These are phyloP conservation scores for Leishmania mexicana DNA, from an alignment of 208 protist species.

Conservation along the genomic window DNA sequence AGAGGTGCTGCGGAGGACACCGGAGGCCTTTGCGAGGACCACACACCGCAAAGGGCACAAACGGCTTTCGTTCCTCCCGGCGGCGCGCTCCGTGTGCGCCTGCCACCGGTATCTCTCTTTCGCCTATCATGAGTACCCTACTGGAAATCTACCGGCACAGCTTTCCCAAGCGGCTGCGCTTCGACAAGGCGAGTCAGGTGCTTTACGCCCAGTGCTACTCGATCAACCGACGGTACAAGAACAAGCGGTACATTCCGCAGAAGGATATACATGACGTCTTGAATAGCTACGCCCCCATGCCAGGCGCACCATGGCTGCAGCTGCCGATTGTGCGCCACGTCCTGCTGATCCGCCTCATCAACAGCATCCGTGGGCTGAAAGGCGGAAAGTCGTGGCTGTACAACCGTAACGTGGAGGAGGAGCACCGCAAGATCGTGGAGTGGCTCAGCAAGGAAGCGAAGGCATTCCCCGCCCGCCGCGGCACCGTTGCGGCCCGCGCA, in stretches of 20 bases:
- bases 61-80: background rate
- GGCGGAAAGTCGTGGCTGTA: constrained; percentile 78
- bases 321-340: constrained; percentile 84
- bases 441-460: constrained; percentile 60
- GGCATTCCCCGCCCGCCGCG: background rate
- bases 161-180: constrained; percentile 84
- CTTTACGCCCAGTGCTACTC: constrained; percentile 79
- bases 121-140: constrained; percentile 52
- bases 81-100: background rate
- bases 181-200: constrained; percentile 78
- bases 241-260: constrained; percentile 82
- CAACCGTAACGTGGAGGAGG: constrained; percentile 68
- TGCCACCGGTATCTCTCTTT: background rate
- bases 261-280: constrained; percentile 63
- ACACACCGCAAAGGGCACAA: background rate
- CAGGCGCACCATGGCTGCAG: constrained; percentile 66
- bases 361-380: constrained; percentile 45
- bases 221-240: constrained; percentile 57
- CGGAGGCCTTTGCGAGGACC: background rate
- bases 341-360: constrained; percentile 70
- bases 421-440: constrained; percentile 54
- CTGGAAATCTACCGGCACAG: constrained; percentile 66
- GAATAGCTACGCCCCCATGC: constrained; percentile 55
- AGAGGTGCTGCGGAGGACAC: background rate
- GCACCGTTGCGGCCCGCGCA: background rate